phyloP scores from a whole-genome alignment of 2,329 filamentous ascomycete species.

The Stemphylium vesicarium region DNA sequence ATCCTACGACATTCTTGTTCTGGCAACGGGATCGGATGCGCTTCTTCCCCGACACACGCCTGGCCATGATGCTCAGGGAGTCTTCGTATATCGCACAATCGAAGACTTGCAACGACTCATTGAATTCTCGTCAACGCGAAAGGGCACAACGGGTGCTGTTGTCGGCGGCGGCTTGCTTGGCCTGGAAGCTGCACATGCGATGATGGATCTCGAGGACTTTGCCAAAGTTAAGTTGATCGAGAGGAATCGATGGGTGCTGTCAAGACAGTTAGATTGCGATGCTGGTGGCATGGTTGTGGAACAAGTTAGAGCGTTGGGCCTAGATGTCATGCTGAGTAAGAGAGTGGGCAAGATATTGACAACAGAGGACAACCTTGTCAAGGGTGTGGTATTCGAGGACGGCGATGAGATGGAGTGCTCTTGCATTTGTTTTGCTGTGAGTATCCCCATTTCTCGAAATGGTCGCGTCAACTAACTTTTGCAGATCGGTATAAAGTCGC shows the following conservation, averaged over 20 bases:
- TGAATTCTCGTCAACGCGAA: slow-evolving; percentile 69
- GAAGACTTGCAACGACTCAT: slow-evolving; percentile 81
- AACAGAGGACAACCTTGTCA: slow-evolving; percentile 70
- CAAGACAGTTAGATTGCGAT: slow-evolving; percentile 80
- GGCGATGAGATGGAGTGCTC: slow-evolving; percentile 78
- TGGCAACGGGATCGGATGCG: slow-evolving; percentile 87
- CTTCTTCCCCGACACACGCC: slow-evolving; percentile 75
- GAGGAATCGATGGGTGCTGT: slow-evolving; percentile 81
- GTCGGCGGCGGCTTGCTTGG: slow-evolving; percentile 86
- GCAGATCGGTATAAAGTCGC: slow-evolving; percentile 77
- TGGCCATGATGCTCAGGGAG: slow-evolving; percentile 78
- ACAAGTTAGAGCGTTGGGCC: slow-evolving; percentile 76
- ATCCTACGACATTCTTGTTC: slow-evolving; percentile 78
- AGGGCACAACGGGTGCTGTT: slow-evolving; percentile 73
- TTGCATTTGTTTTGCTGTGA: slow-evolving; percentile 81
- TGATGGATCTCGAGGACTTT: slow-evolving; percentile 83
- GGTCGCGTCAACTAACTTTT: slow-evolving; percentile 11
- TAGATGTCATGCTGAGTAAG: slow-evolving; percentile 81
- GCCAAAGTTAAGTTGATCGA: slow-evolving; percentile 79
- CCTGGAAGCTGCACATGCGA: slow-evolving; percentile 87
- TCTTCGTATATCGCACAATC: slow-evolving; percentile 90
- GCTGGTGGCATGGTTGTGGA: slow-evolving; percentile 82
- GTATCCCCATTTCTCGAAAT: slow-evolving; percentile 22
- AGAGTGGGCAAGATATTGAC: slow-evolving; percentile 75
- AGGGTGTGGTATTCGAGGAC: slow-evolving; percentile 79